phyloP scores from a whole-genome alignment of 1,139 yeast genomes.

The Spathaspora sp. region DNA sequence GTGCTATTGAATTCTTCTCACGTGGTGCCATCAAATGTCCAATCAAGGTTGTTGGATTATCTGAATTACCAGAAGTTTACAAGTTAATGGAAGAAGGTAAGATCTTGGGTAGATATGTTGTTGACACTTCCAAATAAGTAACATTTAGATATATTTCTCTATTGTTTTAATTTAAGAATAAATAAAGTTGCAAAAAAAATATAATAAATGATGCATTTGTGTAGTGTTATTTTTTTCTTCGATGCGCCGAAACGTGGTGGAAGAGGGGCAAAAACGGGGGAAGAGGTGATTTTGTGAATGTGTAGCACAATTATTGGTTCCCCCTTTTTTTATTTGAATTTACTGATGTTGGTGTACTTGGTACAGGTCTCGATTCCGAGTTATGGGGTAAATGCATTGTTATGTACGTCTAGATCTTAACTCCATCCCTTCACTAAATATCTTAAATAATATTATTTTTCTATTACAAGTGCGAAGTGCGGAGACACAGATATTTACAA shows the following conservation, averaged over 20 bases:
- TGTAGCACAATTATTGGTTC: no score
- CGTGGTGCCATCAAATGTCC: constrained; percentile 72
- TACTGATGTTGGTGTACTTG: no score
- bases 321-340: no score
- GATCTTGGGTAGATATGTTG: constrained; percentile 75
- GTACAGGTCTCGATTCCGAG: no score
- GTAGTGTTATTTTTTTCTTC: neutral
- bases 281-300: no score
- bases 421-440: no score
- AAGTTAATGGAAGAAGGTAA: constrained; percentile 70
- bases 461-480: no score
- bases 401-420: no score
- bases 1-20: constrained; percentile 70
- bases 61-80: constrained; percentile 61
- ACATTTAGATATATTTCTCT: neutral
- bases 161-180: neutral
- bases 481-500: no score
- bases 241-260: neutral
- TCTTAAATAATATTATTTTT: no score
- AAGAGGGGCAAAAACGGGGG: no score
- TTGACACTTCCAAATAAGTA: constrained; percentile 60
- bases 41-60: constrained; percentile 66
- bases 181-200: neutral
- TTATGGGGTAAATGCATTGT: no score
- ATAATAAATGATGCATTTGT: neutral